Base-by-base conservation (phyloP, 495 filamentous ascomycete genomes). In the Penicillium ucsense region DNA sequence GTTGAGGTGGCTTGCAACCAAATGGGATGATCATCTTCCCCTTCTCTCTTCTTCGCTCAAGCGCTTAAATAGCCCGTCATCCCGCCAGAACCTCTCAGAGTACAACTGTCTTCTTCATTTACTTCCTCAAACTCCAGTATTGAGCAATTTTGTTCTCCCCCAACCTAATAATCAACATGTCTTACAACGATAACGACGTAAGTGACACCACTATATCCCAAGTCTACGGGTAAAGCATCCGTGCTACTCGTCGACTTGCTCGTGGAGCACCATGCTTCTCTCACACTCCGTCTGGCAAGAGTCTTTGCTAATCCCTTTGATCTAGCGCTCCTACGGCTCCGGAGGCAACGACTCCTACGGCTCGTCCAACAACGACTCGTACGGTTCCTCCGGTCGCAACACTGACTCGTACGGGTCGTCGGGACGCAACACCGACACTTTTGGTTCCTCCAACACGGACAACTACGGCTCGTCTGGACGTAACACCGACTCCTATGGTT, bases 141-240 rank as follows among this genome's bases (percentile, higher is more conserved):
- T 20, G 20, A 20, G 28, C 11, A 37, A 38, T 34, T 32, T 10
- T 11, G 20, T 11, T 3, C 45, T 20, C 20, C 20, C 20, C 20
- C 20, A 20, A 20, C 20, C 20, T 20, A 20, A 20, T 20, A 20
- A 20, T 20, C 38, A 46, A 11, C 5, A 46, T 46, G 45, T 46
- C 45, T 46, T 46, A 46, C 31, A 43, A 38, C 44, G 35, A 38
- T 38, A 46, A 46, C 45, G 8, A 46, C 35, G 45, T 46, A 46
- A 31, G 45, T 38, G 28, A 38, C 11, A 5, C 31, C n/a, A n/a
- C n/a, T n/a, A n/a, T n/a, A n/a, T 20, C 20, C 20, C 20, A 20
- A 20, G 20, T 20, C 20, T 1, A 20, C 20, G 20, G 20, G 20
- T 20, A 1, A 20, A 20, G 20, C 20, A 20, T 20, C 20, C 20